Evolutionary conservation across 768 basidiomycete genomes (phyloP).

Genomic region (Saitozyma podzolica): DNA sequence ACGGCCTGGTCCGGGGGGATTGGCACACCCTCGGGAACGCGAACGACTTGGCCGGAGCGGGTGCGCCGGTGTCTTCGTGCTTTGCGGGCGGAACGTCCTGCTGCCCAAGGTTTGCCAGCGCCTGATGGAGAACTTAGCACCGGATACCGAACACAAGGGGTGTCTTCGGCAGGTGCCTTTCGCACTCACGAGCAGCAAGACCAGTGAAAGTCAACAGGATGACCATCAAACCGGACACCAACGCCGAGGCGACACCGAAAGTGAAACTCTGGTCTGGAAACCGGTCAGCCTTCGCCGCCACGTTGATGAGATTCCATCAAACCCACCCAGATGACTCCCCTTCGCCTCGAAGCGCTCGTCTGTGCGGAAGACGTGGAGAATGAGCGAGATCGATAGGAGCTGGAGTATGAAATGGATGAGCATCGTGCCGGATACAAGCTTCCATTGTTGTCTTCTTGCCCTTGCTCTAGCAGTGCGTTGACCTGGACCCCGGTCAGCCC

Average conservation of each 20-base stretch:
- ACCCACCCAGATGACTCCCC: slow-evolving; percentile 40
- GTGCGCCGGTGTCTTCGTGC: slow-evolving; percentile 45
- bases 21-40: slow-evolving; percentile 37
- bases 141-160: neutral
- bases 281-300: too few species aligned
- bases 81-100: slow-evolving; percentile 43
- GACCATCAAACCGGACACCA: slow-evolving; percentile 37
- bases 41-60: slow-evolving; percentile 43
- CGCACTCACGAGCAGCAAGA: slow-evolving; percentile 43
- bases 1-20: slow-evolving; percentile 41
- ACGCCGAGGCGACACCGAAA: slow-evolving; percentile 45
- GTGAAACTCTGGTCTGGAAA: slow-evolving; percentile 38
- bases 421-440: slow-evolving; percentile 49
- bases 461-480: slow-evolving; percentile 41
- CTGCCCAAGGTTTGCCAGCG: slow-evolving; percentile 51
- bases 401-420: slow-evolving; percentile 47
- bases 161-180: too few species aligned
- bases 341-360: slow-evolving; percentile 44
- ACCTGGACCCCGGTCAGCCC: slow-evolving; percentile 19
- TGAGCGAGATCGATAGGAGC: slow-evolving; percentile 41
- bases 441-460: slow-evolving; percentile 48
- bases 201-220: slow-evolving; percentile 46
- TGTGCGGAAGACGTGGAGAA: slow-evolving; percentile 48
- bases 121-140: slow-evolving; percentile 14
- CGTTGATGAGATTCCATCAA: neutral